Conservation (phyloP, 306 rosid species). For the Heteromeles arbutifolia region DNA sequence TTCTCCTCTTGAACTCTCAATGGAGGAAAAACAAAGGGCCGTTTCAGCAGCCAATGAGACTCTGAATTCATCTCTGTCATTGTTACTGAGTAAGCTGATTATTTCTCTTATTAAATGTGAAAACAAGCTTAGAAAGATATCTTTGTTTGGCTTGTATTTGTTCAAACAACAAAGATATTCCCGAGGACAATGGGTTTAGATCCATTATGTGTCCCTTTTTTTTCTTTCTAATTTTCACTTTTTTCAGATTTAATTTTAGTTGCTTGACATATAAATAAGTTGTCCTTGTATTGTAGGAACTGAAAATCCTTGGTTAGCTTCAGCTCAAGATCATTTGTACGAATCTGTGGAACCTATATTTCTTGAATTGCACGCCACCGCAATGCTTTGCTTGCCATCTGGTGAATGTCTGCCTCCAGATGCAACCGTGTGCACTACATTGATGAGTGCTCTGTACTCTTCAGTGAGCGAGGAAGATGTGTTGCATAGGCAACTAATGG, state of each 20-base stretch:
- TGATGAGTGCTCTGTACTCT: slow-evolving; percentile 75
- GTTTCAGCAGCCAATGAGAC: slow-evolving; percentile 73
- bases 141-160: slow-evolving; percentile 4
- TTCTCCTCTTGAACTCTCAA: slow-evolving; percentile 53
- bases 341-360: slow-evolving; percentile 56
- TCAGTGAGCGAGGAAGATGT: slow-evolving; percentile 66
- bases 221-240: not conserved
- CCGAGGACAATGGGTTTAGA: not conserved
- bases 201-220: not conserved
- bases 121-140: slow-evolving; percentile 6
- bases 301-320: slow-evolving; percentile 68
- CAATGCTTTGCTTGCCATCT: slow-evolving; percentile 88
- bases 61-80: slow-evolving; percentile 57
- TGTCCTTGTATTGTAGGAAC: slow-evolving; percentile 45
- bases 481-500: slow-evolving; percentile 59
- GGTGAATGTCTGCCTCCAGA: slow-evolving; percentile 91
- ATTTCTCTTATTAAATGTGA: not conserved
- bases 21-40: slow-evolving; percentile 73
- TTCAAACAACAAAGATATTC: not conserved
- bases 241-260: not conserved
- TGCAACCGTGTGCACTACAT: slow-evolving; percentile 77
- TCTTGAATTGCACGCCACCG: slow-evolving; percentile 84
- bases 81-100: slow-evolving; percentile 62
- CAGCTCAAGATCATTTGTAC: slow-evolving; percentile 29
- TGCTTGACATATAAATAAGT: slow-evolving; percentile 3